These are phyloP conservation scores for Camillea tinctor DNA, from an alignment of 2,329 filamentous ascomycete genomes.

Conservation along the genomic window DNA sequence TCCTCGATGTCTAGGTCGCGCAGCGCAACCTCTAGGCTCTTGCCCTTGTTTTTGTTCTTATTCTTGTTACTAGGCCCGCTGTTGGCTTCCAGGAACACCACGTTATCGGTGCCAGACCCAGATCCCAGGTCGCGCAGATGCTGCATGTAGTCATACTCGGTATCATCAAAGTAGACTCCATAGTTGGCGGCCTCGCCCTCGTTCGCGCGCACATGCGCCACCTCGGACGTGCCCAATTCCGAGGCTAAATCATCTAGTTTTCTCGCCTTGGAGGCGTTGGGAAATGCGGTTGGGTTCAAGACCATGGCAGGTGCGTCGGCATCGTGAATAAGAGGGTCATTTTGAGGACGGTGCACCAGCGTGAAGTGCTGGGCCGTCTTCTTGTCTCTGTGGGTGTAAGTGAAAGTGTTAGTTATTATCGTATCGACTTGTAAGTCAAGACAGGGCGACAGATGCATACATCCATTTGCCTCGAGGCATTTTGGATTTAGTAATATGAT, in stretches of 20 bases:
- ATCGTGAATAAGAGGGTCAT: slow-evolving; percentile 97
- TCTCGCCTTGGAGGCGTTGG: slow-evolving; percentile 55
- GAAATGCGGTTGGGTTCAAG: slow-evolving; percentile 64
- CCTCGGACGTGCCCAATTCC: slow-evolving; percentile 66
- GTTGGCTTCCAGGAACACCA: slow-evolving; percentile 79
- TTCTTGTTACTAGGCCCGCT: slow-evolving; percentile 56
- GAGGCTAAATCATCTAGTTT: slow-evolving; percentile 72
- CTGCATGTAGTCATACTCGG: slow-evolving; percentile 98
- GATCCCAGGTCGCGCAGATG: slow-evolving; percentile 86
- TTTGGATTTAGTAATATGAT: slow-evolving; percentile 37
- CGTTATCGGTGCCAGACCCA: slow-evolving; percentile 63
- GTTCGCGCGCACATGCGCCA: slow-evolving; percentile 70
- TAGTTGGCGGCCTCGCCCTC: slow-evolving; percentile 95
- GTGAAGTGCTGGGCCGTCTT: slow-evolving; percentile 90
- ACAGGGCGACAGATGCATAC: slow-evolving; percentile 42
- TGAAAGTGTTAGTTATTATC: slow-evolving; percentile 10
- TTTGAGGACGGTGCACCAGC: slow-evolving; percentile 92
- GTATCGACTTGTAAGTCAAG: too few species aligned
- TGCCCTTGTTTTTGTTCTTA: slow-evolving; percentile 72
- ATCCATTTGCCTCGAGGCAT: slow-evolving; percentile 80
- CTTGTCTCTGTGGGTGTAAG: slow-evolving; percentile 63
- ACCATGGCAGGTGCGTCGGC: slow-evolving; percentile 85
- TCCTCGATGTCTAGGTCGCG: slow-evolving; percentile 58
- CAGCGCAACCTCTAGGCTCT: slow-evolving; percentile 81
- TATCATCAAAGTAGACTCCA: slow-evolving; percentile 93